Evolutionary conservation across 164 flowering plant genomes (phyloP), one percentile per base, ranked within the genome.

Genomic region (Chloranthus sessilifolius): DNA sequence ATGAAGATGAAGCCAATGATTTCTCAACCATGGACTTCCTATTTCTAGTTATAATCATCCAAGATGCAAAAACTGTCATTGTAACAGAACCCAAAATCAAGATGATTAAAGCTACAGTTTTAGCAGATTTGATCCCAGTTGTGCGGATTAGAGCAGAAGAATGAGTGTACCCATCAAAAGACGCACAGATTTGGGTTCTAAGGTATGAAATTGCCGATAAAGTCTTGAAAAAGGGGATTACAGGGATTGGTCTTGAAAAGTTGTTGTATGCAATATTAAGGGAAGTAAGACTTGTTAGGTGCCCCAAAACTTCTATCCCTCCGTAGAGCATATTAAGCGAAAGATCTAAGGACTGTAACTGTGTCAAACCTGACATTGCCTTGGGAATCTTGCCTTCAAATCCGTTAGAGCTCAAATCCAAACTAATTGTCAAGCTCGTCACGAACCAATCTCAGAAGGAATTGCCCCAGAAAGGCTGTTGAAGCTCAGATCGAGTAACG

Each of bases 221-320:
- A 23, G 86, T 83, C 63, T 74, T 70, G 69, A 94, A 87, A 59
- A 89, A 87, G 12, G 90, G 88, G 2, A 95, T 79, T 3, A 82
- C 74, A 0, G 97, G 96, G 15, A 87, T 78, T 14, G 92, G 90
- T 29, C 99, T 97, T 0, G 99, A 83, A 69, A 94, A 89, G 50
- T 89, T 81, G 59, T 89, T 94, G 66, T 23, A 80, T 4, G 99
- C 89, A 43, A 94, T 73, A 54, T 94, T 89, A 20, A 94, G 59
- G 23, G 81, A 76, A 50, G 96, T 65, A 25, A 89, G 92, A 52
- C 96, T 89, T 0, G 92, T 78, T 6, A 94, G 69, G 27, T 65
- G 60, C 21, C 88, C 73, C 24, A 94, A 53, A 58, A 82, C 72
- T 19, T 63, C 50, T 12, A 94, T 82, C 15, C 54, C 73, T 22